Conservation (phyloP, 495 filamentous ascomycete genomes). For the Penicilliopsis zonata region DNA sequence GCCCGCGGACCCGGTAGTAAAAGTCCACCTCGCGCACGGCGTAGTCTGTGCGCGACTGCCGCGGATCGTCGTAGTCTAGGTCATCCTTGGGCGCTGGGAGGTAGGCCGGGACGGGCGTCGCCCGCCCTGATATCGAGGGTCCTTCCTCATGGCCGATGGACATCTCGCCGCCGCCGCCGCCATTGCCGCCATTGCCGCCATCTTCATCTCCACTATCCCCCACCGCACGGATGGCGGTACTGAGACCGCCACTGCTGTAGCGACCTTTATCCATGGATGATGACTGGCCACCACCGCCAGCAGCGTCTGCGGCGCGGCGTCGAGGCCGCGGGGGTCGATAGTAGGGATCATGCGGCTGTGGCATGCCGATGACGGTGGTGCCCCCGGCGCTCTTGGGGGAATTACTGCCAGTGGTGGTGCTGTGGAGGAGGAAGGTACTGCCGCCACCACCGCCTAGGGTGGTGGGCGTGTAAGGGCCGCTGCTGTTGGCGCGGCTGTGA, state of each 20-base stretch:
- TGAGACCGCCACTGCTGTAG: constrained; percentile 20
- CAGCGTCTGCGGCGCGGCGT: constrained; percentile 43
- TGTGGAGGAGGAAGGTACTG: constrained; percentile 55
- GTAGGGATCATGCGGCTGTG: constrained; percentile 52
- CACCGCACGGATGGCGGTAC: constrained; percentile 29
- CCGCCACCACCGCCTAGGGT: constrained; percentile 55
- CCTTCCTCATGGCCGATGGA: no score
- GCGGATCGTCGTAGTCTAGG: constrained; percentile 38
- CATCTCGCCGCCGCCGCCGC: no score
- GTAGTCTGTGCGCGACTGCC: constrained; percentile 62
- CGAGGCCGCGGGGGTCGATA: constrained; percentile 72
- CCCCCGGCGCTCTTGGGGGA: constrained; percentile 31
- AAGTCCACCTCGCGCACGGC: constrained; percentile 88
- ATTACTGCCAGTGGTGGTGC: constrained; percentile 19
- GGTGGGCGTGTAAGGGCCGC: constrained; percentile 51
- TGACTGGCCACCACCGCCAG: no score
- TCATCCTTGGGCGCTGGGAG: constrained; percentile 40
- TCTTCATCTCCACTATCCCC: constrained; percentile 21
- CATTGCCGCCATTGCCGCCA: constrained; percentile 24
- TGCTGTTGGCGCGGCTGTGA: constrained; percentile 34
- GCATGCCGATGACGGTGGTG: constrained; percentile 30
- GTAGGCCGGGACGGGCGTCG: constrained; percentile 41
- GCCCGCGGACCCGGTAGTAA: constrained; percentile 84
- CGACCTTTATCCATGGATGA: constrained; percentile 25
- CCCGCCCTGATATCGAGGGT: constrained; percentile 35